Evolutionary conservation across 768 basidiomycete species (phyloP).

Genomic region (Termitomyces sp.): DNA sequence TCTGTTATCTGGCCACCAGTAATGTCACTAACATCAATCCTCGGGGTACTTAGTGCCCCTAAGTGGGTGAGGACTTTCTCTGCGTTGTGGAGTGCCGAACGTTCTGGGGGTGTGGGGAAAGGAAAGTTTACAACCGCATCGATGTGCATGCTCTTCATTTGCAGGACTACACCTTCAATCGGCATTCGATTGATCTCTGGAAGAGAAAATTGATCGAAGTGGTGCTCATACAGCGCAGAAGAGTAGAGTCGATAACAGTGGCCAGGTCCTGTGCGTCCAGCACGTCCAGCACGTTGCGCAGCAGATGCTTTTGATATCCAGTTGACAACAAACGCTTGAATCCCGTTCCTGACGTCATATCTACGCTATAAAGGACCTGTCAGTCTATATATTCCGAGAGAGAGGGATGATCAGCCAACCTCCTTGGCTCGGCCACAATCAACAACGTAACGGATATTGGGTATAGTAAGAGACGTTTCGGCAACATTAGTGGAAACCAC

Average conservation of each 20-base stretch:
- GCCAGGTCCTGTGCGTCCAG: conserved; percentile 95
- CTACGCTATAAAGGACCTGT: conserved; percentile 48
- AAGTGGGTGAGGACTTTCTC: conserved; percentile 78
- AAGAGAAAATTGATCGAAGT: conserved; percentile 80
- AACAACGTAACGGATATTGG: conserved; percentile 96
- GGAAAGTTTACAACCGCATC: conserved; percentile 96
- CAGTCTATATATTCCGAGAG: neutral
- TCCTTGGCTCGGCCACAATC: conserved; percentile 96
- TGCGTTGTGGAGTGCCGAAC: conserved; percentile 66
- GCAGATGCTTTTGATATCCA: conserved; percentile 98
- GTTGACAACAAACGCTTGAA: conserved; percentile 87
- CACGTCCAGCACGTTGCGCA: conserved; percentile 90
- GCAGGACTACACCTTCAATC: conserved; percentile 93
- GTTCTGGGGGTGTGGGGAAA: conserved; percentile 94
- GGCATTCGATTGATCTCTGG: conserved; percentile 96
- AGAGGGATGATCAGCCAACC: conserved; percentile 31
- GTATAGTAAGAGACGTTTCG: conserved; percentile 95
- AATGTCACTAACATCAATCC: conserved; percentile 14
- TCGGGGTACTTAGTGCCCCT: conserved; percentile 61
- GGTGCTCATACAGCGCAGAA: conserved; percentile 88
- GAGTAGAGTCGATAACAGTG: conserved; percentile 98
- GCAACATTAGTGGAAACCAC: conserved; percentile 96
- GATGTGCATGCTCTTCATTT: conserved; percentile 99
- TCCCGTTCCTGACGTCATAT: conserved; percentile 74
- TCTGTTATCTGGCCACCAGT: conserved; percentile 68